A percentile compares a stretch with the other conserved stretches of the same genome.
phyloP scores from a whole-genome alignment of 345 rosid species.

The Gossypium raimondii region DNA sequence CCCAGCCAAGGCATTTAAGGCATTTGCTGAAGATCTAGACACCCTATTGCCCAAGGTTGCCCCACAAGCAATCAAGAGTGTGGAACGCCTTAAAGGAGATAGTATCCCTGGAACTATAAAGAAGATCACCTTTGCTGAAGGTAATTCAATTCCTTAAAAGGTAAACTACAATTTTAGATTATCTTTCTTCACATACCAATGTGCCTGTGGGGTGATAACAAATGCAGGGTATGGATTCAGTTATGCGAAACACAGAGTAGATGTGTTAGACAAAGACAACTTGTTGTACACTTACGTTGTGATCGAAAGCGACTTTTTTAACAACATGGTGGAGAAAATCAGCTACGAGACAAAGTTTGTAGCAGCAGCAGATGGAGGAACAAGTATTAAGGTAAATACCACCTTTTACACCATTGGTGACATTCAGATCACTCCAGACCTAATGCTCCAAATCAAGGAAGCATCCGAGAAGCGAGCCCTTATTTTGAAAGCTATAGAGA shows the following conservation, averaged over 20 bases:
- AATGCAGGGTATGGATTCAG: neutral
- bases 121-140: constrained; percentile 18
- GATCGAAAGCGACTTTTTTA: neutral
- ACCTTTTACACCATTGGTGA: neutral
- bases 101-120: constrained; percentile 39
- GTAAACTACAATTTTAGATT: neutral
- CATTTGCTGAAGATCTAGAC: neutral
- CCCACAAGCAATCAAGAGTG: neutral
- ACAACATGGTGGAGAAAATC: neutral
- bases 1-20: constrained; percentile 5
- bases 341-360: neutral
- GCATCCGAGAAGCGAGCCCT: too few relatives aligned
- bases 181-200: neutral
- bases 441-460: too few relatives aligned
- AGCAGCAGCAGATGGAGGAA: neutral
- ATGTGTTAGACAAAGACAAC: constrained; percentile 22
- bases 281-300: neutral
- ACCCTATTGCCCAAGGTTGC: constrained; percentile 4
- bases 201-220: neutral
- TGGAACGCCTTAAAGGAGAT: constrained; percentile 22
- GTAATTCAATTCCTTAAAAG: neutral
- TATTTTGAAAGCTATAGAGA: too few relatives aligned
- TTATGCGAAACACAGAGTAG: constrained; percentile 26
- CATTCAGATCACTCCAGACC: too few relatives aligned
- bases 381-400: constrained; percentile 19